phyloP scores from a whole-genome alignment of 306 rosid species.

The Vigna angularis region DNA sequence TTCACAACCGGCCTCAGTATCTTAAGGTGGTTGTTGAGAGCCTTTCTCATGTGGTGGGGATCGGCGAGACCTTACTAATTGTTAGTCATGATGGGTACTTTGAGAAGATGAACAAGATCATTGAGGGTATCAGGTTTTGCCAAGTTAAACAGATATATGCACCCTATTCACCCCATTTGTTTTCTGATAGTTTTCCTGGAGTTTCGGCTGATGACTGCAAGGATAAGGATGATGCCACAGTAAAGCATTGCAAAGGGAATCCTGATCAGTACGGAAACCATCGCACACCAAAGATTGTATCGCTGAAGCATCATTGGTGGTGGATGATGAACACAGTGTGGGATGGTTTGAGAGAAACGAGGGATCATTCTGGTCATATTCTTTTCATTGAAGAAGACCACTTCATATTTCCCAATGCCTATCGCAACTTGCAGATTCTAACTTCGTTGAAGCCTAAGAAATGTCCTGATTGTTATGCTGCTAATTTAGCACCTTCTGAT shows the following conservation, averaged over 20 bases:
- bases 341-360: conserved; percentile 90
- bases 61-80: conserved; percentile 80
- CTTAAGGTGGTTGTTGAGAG: conserved; percentile 77
- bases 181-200: conserved; percentile 76
- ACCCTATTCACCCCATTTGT: conserved; percentile 88
- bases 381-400: conserved; percentile 97
- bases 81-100: conserved; percentile 96
- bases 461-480: conserved; percentile 91
- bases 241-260: conserved; percentile 64
- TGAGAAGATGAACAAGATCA: conserved; percentile 80
- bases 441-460: conserved; percentile 68
- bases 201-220: conserved; percentile 72
- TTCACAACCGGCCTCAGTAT: conserved; percentile 92
- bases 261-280: conserved; percentile 96
- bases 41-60: conserved; percentile 81
- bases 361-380: conserved; percentile 66
- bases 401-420: conserved; percentile 85
- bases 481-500: conserved; percentile 95
- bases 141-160: conserved; percentile 94
- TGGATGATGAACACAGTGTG: conserved; percentile 98
- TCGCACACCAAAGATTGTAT: conserved; percentile 82
- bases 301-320: conserved; percentile 99
- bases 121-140: conserved; percentile 74
- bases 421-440: conserved; percentile 79
- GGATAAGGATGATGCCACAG: conserved; percentile 59